Base-by-base conservation (phyloP, 2,329 filamentous ascomycete genomes). In the Ceratocystis huliohia region DNA sequence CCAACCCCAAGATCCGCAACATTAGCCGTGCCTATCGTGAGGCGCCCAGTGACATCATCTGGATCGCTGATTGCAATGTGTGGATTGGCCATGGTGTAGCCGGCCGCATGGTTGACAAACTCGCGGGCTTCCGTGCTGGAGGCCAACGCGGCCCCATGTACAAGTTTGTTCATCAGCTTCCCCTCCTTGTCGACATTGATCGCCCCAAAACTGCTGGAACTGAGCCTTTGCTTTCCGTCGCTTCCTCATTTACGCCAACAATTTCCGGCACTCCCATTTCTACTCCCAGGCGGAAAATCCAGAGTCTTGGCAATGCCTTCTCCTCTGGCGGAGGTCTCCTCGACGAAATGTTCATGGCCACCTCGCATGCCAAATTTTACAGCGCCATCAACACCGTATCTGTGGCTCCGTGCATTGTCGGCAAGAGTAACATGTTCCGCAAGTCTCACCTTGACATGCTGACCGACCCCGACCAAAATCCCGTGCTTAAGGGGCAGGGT, bases 341-440 rank as follows among this genome's bases (percentile, higher is more conserved):
- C 0, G 94, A 99, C 74, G 94, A 99, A 74, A 85, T 93, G 75
- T 99, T 97, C 78, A 88, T 99, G 82, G 87, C 91, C 0, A 94
- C 91, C 0, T 85, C 91, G 0, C 94, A 99, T 75, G 91, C 91
- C 71, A 99, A 99, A 74, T 97, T 99, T 80, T 99, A 99, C 78
- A 88, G 88, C 7, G 94, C 93, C 69, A 99, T 99, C 81, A 97
- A 97, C 76, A 89, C 90, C 0, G 90, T 96, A 17, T 82, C 88
- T 2, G 78, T 97, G 64, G 94, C 94, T 0, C 94, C 95, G 7
- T 99, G 94, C 75, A 88, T 96, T 67, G 88, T 97, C 25, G 94
- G 94, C 63, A 99, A 99, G 78, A 96, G 91, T 72, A 97, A 95
- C 77, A 97, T 99, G 92, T 99, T 97, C 77, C 88, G 94, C 68